phyloP scores from a whole-genome alignment of 2,329 filamentous ascomycete genomes.

The Pseudogymnoascus verrucosus region DNA sequence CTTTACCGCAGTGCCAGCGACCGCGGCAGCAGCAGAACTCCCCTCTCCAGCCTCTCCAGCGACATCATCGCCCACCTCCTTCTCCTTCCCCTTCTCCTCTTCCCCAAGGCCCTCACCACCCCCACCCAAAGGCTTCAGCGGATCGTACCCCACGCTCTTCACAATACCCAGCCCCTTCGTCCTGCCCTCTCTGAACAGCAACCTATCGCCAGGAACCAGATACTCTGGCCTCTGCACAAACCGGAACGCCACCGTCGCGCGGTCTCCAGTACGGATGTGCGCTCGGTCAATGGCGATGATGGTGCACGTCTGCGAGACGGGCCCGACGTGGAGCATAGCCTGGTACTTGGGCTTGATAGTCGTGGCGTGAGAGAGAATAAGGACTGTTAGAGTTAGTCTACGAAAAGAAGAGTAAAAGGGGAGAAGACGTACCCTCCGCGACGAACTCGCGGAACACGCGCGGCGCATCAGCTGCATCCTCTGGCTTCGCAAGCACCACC shows the following conservation, averaged over 20 bases:
- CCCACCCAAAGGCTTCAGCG: conserved; percentile 37
- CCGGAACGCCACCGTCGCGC: conserved; percentile 87
- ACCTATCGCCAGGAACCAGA: conserved; percentile 74
- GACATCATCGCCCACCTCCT: conserved; percentile 5
- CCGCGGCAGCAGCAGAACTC: neutral
- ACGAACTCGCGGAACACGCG: conserved; percentile 72
- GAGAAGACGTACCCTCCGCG: conserved; percentile 53
- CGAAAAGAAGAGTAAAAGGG: neutral
- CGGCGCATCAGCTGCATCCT: conserved; percentile 49
- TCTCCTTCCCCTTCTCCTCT: neutral
- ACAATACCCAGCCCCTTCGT: conserved; percentile 96
- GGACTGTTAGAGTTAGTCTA: conserved; percentile 42
- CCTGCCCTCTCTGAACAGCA: conserved; percentile 87
- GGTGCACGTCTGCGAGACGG: conserved; percentile 88
- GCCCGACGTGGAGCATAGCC: conserved; percentile 94
- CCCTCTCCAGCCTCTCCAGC: neutral
- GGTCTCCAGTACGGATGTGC: conserved; percentile 87
- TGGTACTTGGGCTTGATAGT: conserved; percentile 97
- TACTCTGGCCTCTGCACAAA: conserved; percentile 96
- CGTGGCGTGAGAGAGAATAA: conserved; percentile 91
- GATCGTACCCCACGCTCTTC: conserved; percentile 82
- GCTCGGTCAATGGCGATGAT: conserved; percentile 98
- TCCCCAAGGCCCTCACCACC: conserved; percentile 15
- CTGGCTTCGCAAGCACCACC: conserved; percentile 83
- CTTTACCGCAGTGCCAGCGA: neutral